These are phyloP conservation scores for Mrakia gelida DNA, from an alignment of 768 basidiomycete genomes.

Conservation along the genomic window DNA sequence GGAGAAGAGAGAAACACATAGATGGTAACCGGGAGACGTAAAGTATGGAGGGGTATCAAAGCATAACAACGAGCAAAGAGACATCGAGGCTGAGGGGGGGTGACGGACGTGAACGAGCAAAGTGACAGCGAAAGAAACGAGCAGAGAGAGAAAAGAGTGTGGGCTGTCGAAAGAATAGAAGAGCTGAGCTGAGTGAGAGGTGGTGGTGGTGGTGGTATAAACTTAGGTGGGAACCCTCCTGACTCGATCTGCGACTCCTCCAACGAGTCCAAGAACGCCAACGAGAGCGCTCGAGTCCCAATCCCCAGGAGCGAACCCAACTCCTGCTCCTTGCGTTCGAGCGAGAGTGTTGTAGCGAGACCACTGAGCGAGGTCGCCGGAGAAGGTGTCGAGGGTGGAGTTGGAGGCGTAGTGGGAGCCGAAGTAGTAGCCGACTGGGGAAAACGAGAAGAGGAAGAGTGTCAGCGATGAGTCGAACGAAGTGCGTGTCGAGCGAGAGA, in stretches of 20 bases:
- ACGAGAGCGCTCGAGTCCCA: background rate
- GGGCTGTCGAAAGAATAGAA: background rate
- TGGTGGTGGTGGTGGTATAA: background rate
- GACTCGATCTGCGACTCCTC: background rate
- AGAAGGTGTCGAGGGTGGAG: conserved; percentile 2
- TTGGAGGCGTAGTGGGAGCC: conserved; percentile 9
- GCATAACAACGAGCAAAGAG: too few species aligned
- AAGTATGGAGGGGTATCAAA: too few species aligned
- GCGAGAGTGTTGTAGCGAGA: conserved; percentile 29
- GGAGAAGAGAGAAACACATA: too few species aligned
- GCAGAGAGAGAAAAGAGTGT: too few species aligned
- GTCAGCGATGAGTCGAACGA: background rate
- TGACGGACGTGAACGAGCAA: too few species aligned
- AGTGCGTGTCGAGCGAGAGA: background rate
- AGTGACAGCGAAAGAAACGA: too few species aligned
- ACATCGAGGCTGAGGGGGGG: too few species aligned
- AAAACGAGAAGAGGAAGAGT: background rate
- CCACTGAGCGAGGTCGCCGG: conserved; percentile 13
- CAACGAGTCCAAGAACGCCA: background rate
- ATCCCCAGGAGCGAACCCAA: conserved; percentile 17
- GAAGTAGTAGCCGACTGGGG: conserved; percentile 14
- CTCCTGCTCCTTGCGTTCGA: conserved; percentile 20
- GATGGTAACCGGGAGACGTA: too few species aligned
- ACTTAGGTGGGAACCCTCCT: background rate
- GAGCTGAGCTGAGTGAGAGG: background rate